Conservation (phyloP, 148 eudicot species). For the Chenopodium quinoa region DNA sequence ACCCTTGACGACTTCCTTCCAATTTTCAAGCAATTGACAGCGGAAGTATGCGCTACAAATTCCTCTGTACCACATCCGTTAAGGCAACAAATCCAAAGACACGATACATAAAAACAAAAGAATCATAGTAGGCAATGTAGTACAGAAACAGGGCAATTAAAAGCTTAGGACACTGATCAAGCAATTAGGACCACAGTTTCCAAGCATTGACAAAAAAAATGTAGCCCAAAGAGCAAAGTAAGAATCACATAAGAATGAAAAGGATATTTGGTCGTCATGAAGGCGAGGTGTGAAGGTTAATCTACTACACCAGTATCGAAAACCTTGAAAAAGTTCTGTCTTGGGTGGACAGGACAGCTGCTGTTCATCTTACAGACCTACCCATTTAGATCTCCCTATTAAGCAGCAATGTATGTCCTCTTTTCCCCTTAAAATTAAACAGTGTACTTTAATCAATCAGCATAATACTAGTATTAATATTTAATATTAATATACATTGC, state of each 20-base stretch:
- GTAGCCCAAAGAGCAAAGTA: not conserved
- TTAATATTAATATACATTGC: too few relatives aligned
- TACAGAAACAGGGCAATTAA: not conserved
- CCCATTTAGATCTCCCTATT: constrained; percentile 34
- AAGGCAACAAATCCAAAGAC: constrained; percentile 34
- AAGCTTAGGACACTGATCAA: not conserved
- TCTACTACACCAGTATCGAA: not conserved
- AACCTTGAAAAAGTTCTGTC: not conserved
- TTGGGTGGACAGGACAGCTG: not conserved
- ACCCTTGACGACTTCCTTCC: constrained; percentile 96
- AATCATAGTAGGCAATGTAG: not conserved
- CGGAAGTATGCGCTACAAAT: constrained; percentile 87
- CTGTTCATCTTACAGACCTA: constrained; percentile 20
- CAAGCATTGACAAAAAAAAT: not conserved
- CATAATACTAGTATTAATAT: too few relatives aligned
- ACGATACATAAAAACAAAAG: too few relatives aligned
- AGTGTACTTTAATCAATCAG: not conserved
- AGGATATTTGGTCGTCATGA: constrained; percentile 88
- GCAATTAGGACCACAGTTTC: not conserved
- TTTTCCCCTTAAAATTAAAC: not conserved
- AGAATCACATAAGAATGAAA: not conserved
- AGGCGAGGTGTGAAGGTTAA: not conserved
- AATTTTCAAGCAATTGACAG: constrained; percentile 91
- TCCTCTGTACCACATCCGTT: constrained; percentile 65
- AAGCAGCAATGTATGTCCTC: not conserved